phyloP scores from a whole-genome alignment of 2,329 filamentous ascomycete species.

The Trichoderma sp. region DNA sequence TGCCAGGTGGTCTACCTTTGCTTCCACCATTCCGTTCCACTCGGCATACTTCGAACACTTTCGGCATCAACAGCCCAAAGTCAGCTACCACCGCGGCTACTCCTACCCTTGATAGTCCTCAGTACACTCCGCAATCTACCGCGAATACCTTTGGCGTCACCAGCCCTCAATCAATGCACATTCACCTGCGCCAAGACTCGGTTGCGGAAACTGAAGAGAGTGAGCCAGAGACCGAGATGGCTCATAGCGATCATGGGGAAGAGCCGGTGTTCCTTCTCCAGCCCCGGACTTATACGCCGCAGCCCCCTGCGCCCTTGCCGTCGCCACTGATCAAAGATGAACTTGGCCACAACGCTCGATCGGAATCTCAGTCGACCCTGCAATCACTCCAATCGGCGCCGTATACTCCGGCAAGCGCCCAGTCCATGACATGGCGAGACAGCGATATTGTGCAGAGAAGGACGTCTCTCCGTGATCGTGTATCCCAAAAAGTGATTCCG shows the following conservation, averaged over 20 bases:
- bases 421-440: conserved; percentile 6
- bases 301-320: conserved; percentile 44
- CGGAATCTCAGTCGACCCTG: conserved; percentile 25
- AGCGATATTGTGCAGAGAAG: conserved; percentile 27
- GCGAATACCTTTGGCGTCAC: neutral
- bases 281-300: conserved; percentile 57
- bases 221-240: conserved; percentile 22
- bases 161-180: neutral
- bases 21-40: conserved; percentile 22
- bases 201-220: neutral
- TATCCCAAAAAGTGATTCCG: conserved; percentile 52
- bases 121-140: neutral
- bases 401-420: neutral
- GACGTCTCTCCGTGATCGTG: conserved; percentile 52
- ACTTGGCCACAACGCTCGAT: neutral
- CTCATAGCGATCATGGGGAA: conserved; percentile 5
- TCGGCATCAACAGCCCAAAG: neutral
- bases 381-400: conserved; percentile 17
- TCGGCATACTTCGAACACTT: conserved; percentile 2
- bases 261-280: conserved; percentile 53
- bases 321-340: conserved; percentile 42
- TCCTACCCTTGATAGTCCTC: neutral
- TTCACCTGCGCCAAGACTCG: conserved; percentile 7
- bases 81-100: neutral
- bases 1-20: conserved; percentile 26